phyloP scores from a whole-genome alignment of 768 basidiomycete species.

The Podaxis sp. region DNA sequence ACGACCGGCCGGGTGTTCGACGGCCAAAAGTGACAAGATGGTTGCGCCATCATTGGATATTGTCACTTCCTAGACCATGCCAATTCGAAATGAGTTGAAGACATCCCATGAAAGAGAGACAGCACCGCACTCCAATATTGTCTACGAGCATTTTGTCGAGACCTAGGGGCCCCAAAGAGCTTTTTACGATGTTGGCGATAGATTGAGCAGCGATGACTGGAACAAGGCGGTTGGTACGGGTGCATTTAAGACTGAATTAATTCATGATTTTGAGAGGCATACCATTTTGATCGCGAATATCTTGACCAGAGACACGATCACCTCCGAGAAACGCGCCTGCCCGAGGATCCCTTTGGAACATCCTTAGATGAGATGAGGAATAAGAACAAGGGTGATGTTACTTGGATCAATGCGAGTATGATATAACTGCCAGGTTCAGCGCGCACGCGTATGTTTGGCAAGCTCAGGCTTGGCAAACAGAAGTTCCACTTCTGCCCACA shows the following conservation, averaged over 20 bases:
- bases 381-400: conserved; percentile 4
- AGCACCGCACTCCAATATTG: conserved; percentile 82
- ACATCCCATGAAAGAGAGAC: conserved; percentile 2
- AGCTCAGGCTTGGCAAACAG: neutral
- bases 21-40: conserved; percentile 90
- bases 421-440: neutral
- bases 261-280: conserved; percentile 21
- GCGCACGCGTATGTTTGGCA: conserved; percentile 5
- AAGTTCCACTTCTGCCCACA: neutral
- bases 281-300: conserved; percentile 98
- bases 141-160: conserved; percentile 98
- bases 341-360: conserved; percentile 91
- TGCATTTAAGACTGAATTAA: conserved; percentile 14
- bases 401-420: conserved; percentile 12
- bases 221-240: conserved; percentile 9
- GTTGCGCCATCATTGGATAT: conserved; percentile 99
- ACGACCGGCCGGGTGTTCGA: conserved; percentile 95
- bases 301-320: conserved; percentile 91
- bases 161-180: conserved; percentile 91
- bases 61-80: conserved; percentile 82
- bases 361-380: conserved; percentile 27
- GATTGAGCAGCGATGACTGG: conserved; percentile 92
- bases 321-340: conserved; percentile 94
- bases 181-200: conserved; percentile 97
- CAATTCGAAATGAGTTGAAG: neutral